phyloP scores from a whole-genome alignment of 768 basidiomycete genomes.

The Rubroboletus pulcherrimus region DNA sequence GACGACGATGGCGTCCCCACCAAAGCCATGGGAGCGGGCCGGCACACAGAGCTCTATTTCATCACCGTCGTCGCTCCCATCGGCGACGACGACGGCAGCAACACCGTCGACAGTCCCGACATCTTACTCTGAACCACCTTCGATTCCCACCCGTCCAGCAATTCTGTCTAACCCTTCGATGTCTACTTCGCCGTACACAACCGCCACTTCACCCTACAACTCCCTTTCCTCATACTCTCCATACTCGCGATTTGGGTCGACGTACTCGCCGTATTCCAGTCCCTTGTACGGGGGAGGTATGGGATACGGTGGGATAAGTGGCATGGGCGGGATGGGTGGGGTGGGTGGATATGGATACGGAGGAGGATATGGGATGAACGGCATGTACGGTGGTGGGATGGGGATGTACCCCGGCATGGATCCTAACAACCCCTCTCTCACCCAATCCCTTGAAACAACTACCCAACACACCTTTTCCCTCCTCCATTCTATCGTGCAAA shows the following conservation, averaged over 20 bases:
- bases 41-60: slow-evolving; percentile 33
- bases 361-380: slow-evolving; percentile 50
- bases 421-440: slow-evolving; percentile 59
- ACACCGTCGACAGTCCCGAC: slow-evolving; percentile 19
- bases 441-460: slow-evolving; percentile 83
- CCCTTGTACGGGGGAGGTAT: slow-evolving; percentile 31
- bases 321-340: slow-evolving; percentile 10
- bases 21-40: slow-evolving; percentile 86
- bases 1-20: slow-evolving; percentile 70
- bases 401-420: slow-evolving; percentile 42
- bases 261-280: slow-evolving; percentile 35
- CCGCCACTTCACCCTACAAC: slow-evolving; percentile 39
- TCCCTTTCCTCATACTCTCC: slow-evolving; percentile 48
- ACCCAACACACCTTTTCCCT: slow-evolving; percentile 93
- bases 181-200: slow-evolving; percentile 32
- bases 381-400: slow-evolving; percentile 39
- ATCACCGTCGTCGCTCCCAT: slow-evolving; percentile 21
- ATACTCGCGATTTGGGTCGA: slow-evolving; percentile 35
- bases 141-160: slow-evolving; percentile 63
- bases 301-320: slow-evolving; percentile 43
- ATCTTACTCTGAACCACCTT: slow-evolving; percentile 34
- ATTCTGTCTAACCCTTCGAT: slow-evolving; percentile 41
- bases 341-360: slow-evolving; percentile 39
- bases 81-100: slow-evolving; percentile 21
- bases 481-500: slow-evolving; percentile 92